Percentiles rank a stretch among this genome's conserved stretches.
Conservation (phyloP, 1,139 yeast species). For the Pichia sp. region DNA sequence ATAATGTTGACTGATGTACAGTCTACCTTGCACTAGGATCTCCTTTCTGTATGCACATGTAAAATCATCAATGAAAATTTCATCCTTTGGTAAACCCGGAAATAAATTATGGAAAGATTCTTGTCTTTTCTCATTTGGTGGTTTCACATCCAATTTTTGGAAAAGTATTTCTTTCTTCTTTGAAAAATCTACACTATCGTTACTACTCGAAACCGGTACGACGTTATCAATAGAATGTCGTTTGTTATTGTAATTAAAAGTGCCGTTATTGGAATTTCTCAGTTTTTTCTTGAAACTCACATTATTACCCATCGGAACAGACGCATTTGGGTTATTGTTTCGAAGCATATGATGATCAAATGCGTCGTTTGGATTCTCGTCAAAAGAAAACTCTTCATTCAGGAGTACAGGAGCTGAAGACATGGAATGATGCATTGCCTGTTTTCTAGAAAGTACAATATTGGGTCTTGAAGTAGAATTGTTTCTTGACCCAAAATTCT, state of each 20-base stretch:
- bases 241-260: too few species aligned
- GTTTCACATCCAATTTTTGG: conserved; percentile 16
- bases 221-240: too few species aligned
- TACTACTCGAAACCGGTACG: not conserved
- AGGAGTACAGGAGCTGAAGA: too few species aligned
- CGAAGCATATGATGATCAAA: too few species aligned
- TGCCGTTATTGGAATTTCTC: not conserved
- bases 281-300: conserved; percentile 10
- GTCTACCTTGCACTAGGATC: conserved; percentile 62
- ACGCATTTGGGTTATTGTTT: too few species aligned
- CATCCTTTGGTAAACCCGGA: conserved; percentile 44
- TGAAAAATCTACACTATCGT: not conserved
- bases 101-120: conserved; percentile 56
- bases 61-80: conserved; percentile 53
- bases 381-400: too few species aligned
- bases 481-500: too few species aligned
- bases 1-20: conserved; percentile 53
- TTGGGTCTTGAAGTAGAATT: too few species aligned
- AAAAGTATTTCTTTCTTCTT: conserved; percentile 9
- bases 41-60: conserved; percentile 66
- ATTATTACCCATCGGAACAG: conserved; percentile 5
- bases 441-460: too few species aligned
- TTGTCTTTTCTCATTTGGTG: conserved; percentile 37
- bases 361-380: too few species aligned
- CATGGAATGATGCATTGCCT: too few species aligned